phyloP scores from a whole-genome alignment of 1,139 yeast species.

The Yamadazyma buinensis region DNA sequence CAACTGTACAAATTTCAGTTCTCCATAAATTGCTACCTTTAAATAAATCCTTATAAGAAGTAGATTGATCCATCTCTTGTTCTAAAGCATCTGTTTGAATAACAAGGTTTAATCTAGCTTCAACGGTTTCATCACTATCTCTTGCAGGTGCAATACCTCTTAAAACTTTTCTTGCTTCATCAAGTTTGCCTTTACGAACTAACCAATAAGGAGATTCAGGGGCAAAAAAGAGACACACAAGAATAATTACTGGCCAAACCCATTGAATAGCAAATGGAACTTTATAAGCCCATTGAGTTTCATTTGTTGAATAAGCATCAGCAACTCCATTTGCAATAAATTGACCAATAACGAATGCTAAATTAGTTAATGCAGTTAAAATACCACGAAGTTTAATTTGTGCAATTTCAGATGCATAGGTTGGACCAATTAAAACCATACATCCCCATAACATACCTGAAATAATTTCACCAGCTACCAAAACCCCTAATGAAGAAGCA shows the following conservation, averaged over 20 bases:
- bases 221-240: constrained; percentile 15
- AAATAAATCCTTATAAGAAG: constrained; percentile 18
- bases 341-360: constrained; percentile 26
- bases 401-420: constrained; percentile 19
- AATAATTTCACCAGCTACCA: constrained; percentile 17
- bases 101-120: constrained; percentile 7
- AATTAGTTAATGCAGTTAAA: constrained; percentile 20
- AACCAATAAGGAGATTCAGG: constrained; percentile 23
- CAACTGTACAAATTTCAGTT: constrained; percentile 20
- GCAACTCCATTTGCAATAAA: constrained; percentile 22
- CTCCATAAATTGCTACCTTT: constrained; percentile 18
- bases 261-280: constrained; percentile 23
- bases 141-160: constrained; percentile 9
- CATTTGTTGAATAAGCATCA: constrained; percentile 13
- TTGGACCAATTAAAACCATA: constrained; percentile 20
- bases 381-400: constrained; percentile 19
- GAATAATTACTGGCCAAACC: constrained; percentile 20
- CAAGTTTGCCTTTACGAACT: constrained; percentile 17
- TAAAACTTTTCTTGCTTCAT: constrained; percentile 16
- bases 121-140: constrained; percentile 12
- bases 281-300: constrained; percentile 17
- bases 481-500: constrained; percentile 13
- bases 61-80: constrained; percentile 9
- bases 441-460: constrained; percentile 22
- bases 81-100: constrained; percentile 18